Base-by-base conservation (phyloP, 129 eudicot genomes). In the Silybum marianum region DNA sequence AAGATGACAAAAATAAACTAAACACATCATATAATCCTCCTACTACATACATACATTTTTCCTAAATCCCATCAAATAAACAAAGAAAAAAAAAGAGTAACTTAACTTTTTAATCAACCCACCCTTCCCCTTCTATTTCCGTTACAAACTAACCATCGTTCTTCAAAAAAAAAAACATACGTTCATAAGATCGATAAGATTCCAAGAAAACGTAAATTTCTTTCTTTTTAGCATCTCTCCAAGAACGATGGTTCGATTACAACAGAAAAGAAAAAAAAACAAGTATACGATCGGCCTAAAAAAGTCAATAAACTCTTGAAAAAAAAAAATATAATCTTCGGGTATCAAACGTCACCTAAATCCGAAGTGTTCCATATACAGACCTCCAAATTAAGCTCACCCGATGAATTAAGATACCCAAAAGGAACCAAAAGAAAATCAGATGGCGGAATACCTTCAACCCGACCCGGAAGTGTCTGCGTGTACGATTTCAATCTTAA, bases 371-470 rank as follows among this genome's bases (percentile, higher is more conserved):
- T 90, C 93, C 92, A 88, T 85, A 92, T 90, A 82, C 94, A 88
- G 77, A 92, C 84, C 88, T 92, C 94, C 75, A 92, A 77, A 69
- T 90, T 90, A 28, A 92, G 80, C 77, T 83, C 83, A 70, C 94
- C 97, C 0, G 83, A 85, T 2, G 92, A 87, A 75, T 67, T 65
- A 11, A 90, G 54, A 40, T 88, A 88, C 51, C 83, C 85, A 80
- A 86, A 90, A 1, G 97, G 97, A 65, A 92, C 87, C 79, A 90
- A 60, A 7, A 90, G 93, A 79, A 92, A 92, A 85, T 92, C 97
- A 65, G 85, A 42, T 0, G 88, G 88, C 2, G 90, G 90, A 7
- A 89, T 85, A 40, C 94, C 89, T 83, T 90, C 94, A 14, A 87
- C 88, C 85, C 94, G 77, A 18, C 93, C 90, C 3, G 97, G 94